These are phyloP conservation scores for Exobasidium cylindrosporum DNA, from an alignment of 1,284 basidiomycete species.

Conservation along the genomic window DNA sequence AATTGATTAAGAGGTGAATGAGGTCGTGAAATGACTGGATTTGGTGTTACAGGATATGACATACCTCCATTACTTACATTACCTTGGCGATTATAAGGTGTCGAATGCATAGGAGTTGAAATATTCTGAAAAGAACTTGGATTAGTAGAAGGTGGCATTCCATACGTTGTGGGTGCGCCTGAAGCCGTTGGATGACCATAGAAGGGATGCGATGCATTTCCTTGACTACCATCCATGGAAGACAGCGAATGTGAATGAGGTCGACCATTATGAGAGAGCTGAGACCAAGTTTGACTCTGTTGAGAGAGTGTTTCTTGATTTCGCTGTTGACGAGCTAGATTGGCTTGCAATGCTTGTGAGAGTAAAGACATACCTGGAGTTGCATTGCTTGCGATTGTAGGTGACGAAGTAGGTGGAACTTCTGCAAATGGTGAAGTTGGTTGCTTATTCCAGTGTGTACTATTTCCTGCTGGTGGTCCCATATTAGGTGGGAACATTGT, in stretches of 20 bases:
- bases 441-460: background rate
- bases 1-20: background rate
- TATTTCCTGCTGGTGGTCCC: background rate
- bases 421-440: background rate
- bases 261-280: slow-evolving; percentile 26
- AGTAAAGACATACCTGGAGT: slow-evolving; percentile 14
- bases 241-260: slow-evolving; percentile 19
- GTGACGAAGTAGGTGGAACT: background rate
- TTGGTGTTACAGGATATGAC: background rate
- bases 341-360: slow-evolving; percentile 14
- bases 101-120: background rate
- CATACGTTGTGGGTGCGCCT: background rate
- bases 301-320: background rate
- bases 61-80: background rate
- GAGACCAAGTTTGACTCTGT: slow-evolving; percentile 1
- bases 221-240: slow-evolving; percentile 19
- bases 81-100: background rate
- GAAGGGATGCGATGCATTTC: too few species aligned
- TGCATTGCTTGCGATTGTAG: background rate
- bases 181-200: background rate
- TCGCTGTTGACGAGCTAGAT: slow-evolving; percentile 13
- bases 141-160: background rate
- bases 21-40: background rate
- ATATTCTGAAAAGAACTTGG: background rate
- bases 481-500: background rate